Conservation (phyloP, 2,329 filamentous ascomycete genomes). For the Xylariaceae sp. region DNA sequence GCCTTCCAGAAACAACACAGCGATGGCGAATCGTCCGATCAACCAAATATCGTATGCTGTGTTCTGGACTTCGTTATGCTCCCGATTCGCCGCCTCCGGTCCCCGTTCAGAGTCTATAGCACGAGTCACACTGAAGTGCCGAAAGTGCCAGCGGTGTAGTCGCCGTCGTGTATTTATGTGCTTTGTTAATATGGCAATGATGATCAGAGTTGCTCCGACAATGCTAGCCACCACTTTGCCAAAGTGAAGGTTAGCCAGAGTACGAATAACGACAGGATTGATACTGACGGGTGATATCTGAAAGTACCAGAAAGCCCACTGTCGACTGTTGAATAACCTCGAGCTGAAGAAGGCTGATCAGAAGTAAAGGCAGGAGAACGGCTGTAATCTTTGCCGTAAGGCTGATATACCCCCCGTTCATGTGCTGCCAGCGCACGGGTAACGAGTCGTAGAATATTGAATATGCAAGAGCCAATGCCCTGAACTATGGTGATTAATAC, state of each 20-base stretch:
- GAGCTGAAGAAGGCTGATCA: constrained; percentile 32
- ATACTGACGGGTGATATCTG: constrained; percentile 36
- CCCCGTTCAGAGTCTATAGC: constrained; percentile 14
- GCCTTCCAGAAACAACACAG: constrained; percentile 32
- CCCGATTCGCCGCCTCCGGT: constrained; percentile 12
- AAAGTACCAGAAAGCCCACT: constrained; percentile 31
- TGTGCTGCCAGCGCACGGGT: constrained; percentile 24
- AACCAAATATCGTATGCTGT: constrained; percentile 38
- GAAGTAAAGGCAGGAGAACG: constrained; percentile 33
- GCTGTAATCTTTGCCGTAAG: constrained; percentile 33
- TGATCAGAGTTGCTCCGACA: constrained; percentile 29
- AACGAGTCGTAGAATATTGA: constrained; percentile 31
- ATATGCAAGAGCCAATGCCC: constrained; percentile 36
- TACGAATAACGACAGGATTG: background rate
- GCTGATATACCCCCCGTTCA: constrained; percentile 21
- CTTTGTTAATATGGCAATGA: constrained; percentile 36
- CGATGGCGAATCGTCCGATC: constrained; percentile 36
- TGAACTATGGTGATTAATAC: constrained; percentile 9
- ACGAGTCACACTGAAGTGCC: constrained; percentile 20
- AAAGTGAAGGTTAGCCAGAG: background rate
- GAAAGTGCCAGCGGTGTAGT: constrained; percentile 26
- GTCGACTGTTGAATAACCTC: constrained; percentile 25
- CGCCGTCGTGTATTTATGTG: constrained; percentile 36
- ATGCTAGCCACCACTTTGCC: constrained; percentile 34
- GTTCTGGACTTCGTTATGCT: constrained; percentile 11